These are phyloP conservation scores for Fusarium sp. DNA, from an alignment of 2,329 filamentous ascomycete genomes.

Conservation along the genomic window DNA sequence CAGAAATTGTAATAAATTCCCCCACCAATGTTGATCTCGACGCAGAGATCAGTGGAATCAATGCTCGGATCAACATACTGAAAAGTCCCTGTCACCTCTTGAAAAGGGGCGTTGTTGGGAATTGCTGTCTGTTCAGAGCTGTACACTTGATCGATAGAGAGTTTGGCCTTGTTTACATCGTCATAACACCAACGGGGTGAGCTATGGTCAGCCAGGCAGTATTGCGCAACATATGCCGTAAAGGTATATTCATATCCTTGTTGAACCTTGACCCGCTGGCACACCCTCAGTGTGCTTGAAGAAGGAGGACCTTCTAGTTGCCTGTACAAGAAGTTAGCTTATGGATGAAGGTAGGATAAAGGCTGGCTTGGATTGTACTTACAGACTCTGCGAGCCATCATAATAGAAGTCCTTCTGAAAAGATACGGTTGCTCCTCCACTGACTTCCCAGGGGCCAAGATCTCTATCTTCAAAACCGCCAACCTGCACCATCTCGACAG, in stretches of 20 bases:
- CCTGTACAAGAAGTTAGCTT: not conserved
- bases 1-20: not conserved
- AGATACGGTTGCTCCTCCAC: too few relatives aligned
- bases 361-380: not conserved
- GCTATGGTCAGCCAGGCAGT: not conserved
- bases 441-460: not conserved
- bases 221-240: not conserved
- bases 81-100: not conserved
- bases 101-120: not conserved
- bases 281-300: not conserved
- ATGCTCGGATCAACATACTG: not conserved
- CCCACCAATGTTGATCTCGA: not conserved
- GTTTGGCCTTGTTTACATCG: not conserved
- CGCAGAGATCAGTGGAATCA: not conserved
- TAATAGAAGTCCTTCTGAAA: not conserved
- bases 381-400: not conserved
- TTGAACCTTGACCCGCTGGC: not conserved
- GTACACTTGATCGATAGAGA: not conserved
- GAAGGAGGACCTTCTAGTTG: not conserved
- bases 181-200: not conserved
- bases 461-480: not conserved
- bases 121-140: not conserved
- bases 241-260: not conserved
- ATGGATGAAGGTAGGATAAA: not conserved
- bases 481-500: not conserved